A percentile compares a stretch with the other conserved stretches of the same genome.
Conservation (phyloP, 208 protist genomes). For the Angomonas ambiguus region DNA sequence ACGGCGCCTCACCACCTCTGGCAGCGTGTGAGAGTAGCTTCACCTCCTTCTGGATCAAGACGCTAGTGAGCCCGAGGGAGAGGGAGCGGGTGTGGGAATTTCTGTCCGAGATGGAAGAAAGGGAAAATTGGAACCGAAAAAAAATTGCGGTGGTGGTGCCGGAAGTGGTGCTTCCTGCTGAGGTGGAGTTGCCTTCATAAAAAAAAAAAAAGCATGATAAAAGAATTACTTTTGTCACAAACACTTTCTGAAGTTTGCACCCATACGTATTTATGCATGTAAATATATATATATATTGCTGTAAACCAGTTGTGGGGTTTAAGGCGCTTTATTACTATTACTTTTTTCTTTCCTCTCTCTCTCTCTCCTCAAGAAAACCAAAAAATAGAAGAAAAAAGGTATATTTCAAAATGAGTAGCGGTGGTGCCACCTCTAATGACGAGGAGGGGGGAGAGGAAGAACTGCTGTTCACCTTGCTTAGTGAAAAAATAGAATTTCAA, state of each 20-base stretch:
- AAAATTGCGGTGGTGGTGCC: not conserved
- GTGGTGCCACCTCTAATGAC: not conserved
- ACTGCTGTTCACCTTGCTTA: not conserved
- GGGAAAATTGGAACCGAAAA: not conserved
- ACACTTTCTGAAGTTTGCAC: too few relatives aligned
- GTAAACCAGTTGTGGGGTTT: too few relatives aligned
- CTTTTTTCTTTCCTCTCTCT: not conserved
- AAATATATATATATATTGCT: not conserved
- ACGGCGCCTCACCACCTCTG: conserved; percentile 11
- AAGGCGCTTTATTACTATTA: not conserved
- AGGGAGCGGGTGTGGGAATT: not conserved
- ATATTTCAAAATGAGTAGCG: not conserved
- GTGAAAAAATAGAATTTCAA: conserved; percentile 6
- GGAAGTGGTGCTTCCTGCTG: not conserved
- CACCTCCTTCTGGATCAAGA: not conserved
- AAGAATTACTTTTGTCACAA: not conserved
- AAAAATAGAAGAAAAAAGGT: not conserved
- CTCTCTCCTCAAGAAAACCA: too few relatives aligned
- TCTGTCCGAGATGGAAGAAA: not conserved
- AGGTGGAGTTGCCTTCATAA: not conserved
- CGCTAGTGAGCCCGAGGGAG: not conserved
- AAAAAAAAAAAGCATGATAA: not conserved
- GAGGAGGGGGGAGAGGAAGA: not conserved
- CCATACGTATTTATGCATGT: too few relatives aligned
- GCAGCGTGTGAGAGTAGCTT: conserved; percentile 4